Conservation (phyloP, 2,329 filamentous ascomycete genomes). For the Parascedosporium putredinis region DNA sequence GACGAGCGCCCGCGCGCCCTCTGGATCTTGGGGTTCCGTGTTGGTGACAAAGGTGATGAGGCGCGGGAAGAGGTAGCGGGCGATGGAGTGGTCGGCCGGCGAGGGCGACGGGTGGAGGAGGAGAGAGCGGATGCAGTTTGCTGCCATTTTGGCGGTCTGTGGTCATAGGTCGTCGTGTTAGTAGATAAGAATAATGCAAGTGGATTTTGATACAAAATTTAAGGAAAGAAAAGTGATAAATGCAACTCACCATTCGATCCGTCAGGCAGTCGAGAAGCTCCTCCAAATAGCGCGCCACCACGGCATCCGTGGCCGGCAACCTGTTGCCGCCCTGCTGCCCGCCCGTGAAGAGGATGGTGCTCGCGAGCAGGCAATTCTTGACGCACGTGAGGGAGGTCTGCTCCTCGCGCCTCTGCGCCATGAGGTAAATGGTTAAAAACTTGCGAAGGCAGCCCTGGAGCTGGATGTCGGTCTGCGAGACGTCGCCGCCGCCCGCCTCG, state of each 20-base stretch:
- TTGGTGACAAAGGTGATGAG: constrained; percentile 66
- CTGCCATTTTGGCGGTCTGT: constrained; percentile 76
- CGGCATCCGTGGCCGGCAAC: constrained; percentile 62
- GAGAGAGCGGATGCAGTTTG: constrained; percentile 79
- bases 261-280: constrained; percentile 78
- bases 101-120: constrained; percentile 56
- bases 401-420: constrained; percentile 63
- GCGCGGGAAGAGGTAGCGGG: constrained; percentile 63
- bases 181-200: constrained; percentile 11
- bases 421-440: constrained; percentile 69
- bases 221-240: not conserved
- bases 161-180: constrained; percentile 8
- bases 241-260: constrained; percentile 58
- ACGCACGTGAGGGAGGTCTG: constrained; percentile 77
- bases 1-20: constrained; percentile 60
- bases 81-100: constrained; percentile 60
- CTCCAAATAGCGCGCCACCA: constrained; percentile 64
- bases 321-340: constrained; percentile 47
- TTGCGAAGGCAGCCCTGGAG: constrained; percentile 72
- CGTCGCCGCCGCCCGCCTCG: constrained; percentile 23
- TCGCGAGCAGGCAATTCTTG: constrained; percentile 82
- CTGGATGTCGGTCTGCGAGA: constrained; percentile 52
- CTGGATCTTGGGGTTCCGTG: constrained; percentile 65
- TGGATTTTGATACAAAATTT: not conserved
- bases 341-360: constrained; percentile 79